Conservation (phyloP, 2,329 filamentous ascomycete genomes). For the Paraconiothyrium brasiliense region DNA sequence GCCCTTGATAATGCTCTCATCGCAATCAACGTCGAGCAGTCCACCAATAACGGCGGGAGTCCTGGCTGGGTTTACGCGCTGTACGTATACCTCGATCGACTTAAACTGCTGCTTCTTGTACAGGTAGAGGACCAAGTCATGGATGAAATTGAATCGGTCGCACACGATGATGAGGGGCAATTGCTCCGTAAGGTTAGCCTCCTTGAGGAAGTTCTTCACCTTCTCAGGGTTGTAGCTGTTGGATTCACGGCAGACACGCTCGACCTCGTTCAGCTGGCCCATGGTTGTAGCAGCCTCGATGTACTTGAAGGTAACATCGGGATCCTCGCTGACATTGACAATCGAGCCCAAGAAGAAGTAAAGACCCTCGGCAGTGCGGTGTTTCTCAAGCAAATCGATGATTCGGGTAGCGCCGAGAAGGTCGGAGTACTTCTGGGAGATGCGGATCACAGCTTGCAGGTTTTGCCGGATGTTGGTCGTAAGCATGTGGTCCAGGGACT, state of each 20-base stretch:
- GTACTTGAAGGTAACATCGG: conserved; percentile 98
- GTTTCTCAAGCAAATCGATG: conserved; percentile 96
- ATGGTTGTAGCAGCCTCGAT: conserved; percentile 96
- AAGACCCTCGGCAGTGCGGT: conserved; percentile 94
- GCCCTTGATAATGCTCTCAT: conserved; percentile 94
- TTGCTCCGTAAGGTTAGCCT: conserved; percentile 90
- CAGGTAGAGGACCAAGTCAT: conserved; percentile 93
- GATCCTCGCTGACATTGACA: conserved; percentile 94
- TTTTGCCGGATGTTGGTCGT: conserved; percentile 97
- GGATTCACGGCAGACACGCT: conserved; percentile 96
- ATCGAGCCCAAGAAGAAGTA: conserved; percentile 99
- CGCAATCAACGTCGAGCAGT: conserved; percentile 94
- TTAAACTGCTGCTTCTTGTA: conserved; percentile 99
- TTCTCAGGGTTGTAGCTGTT: conserved; percentile 76
- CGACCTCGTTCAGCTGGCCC: conserved; percentile 93
- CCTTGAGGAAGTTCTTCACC: conserved; percentile 99
- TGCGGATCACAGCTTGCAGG: conserved; percentile 90
- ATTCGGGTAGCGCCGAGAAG: conserved; percentile 86
- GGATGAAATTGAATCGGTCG: conserved; percentile 98
- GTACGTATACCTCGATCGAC: conserved; percentile 97
- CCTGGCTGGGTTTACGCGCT: conserved; percentile 90
- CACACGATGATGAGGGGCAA: conserved; percentile 97
- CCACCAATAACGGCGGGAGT: conserved; percentile 94
- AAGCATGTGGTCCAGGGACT: conserved; percentile 96
- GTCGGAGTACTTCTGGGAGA: conserved; percentile 98